A percentile compares a stretch with the other conserved stretches of the same genome.
These are phyloP conservation scores for Entelexis paramagnoliae DNA, from an alignment of 1,139 yeast genomes.

Conservation along the genomic window DNA sequence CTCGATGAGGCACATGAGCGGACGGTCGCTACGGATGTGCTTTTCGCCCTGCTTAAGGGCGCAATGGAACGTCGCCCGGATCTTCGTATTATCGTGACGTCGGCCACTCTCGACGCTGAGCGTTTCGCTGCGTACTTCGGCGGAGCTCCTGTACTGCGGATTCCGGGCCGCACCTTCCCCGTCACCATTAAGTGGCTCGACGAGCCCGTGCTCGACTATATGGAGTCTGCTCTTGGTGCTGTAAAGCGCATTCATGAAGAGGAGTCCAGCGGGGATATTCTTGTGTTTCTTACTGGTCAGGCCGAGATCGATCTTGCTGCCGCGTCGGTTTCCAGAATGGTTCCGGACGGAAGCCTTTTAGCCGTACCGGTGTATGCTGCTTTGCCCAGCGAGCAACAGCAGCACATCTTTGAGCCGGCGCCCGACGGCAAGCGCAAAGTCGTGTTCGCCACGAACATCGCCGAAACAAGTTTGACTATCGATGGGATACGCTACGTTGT, in stretches of 20 bases:
- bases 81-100: constrained; percentile 69
- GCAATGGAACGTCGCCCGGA: constrained; percentile 64
- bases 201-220: constrained; percentile 80
- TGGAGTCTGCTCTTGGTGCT: constrained; percentile 74
- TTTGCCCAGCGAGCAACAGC: constrained; percentile 64
- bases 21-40: constrained; percentile 84
- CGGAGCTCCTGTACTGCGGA: constrained; percentile 66
- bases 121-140: constrained; percentile 73
- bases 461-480: constrained; percentile 72
- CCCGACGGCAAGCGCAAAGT: constrained; percentile 63
- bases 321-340: constrained; percentile 50
- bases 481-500: constrained; percentile 69
- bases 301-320: constrained; percentile 92
- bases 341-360: constrained; percentile 41
- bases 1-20: constrained; percentile 95
- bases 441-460: constrained; percentile 68
- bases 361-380: constrained; percentile 53
- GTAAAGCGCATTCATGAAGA: constrained; percentile 70
- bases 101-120: constrained; percentile 82
- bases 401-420: constrained; percentile 62
- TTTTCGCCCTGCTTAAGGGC: constrained; percentile 71
- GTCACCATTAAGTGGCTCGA: constrained; percentile 70
- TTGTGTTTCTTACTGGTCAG: constrained; percentile 87
- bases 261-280: constrained; percentile 92
- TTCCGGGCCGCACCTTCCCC: constrained; percentile 86